These are phyloP conservation scores for Polymyxa betae DNA, from an alignment of 208 protist genomes.

Conservation along the genomic window DNA sequence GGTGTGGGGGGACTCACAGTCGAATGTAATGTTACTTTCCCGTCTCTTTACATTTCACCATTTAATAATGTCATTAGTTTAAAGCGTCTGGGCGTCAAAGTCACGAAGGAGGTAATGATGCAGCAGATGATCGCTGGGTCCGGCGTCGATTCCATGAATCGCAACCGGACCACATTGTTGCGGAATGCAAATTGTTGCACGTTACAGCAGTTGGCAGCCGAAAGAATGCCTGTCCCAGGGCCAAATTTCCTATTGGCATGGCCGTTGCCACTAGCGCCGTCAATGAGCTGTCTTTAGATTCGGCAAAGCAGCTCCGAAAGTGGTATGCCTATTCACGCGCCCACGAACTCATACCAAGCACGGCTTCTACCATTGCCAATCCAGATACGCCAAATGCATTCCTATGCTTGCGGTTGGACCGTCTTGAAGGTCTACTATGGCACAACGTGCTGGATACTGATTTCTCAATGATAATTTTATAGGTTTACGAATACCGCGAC, in stretches of 20 bases:
- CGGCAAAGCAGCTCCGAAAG: background rate
- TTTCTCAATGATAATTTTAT: background rate
- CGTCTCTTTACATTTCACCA: too few species aligned
- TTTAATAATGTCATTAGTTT: too few species aligned
- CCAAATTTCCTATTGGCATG: background rate
- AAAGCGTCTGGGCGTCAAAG: too few species aligned
- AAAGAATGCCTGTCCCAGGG: too few species aligned
- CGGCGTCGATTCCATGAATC: too few species aligned
- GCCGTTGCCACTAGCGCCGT: background rate
- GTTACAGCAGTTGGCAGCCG: too few species aligned
- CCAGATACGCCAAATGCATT: background rate
- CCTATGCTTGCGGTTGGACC: slow-evolving; percentile 13
- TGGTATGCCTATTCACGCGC: background rate
- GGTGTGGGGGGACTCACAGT: too few species aligned
- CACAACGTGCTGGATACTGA: background rate
- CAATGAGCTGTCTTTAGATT: background rate
- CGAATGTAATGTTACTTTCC: too few species aligned
- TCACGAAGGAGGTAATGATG: too few species aligned
- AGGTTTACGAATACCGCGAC: background rate
- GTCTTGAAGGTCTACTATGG: background rate
- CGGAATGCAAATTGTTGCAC: too few species aligned
- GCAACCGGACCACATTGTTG: too few species aligned
- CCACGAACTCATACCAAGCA: slow-evolving; percentile 7
- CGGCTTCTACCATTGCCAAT: background rate
- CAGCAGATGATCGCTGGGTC: too few species aligned